These are phyloP conservation scores for Monosporascus sp. DNA, from an alignment of 2,329 filamentous ascomycete species.

Conservation along the genomic window DNA sequence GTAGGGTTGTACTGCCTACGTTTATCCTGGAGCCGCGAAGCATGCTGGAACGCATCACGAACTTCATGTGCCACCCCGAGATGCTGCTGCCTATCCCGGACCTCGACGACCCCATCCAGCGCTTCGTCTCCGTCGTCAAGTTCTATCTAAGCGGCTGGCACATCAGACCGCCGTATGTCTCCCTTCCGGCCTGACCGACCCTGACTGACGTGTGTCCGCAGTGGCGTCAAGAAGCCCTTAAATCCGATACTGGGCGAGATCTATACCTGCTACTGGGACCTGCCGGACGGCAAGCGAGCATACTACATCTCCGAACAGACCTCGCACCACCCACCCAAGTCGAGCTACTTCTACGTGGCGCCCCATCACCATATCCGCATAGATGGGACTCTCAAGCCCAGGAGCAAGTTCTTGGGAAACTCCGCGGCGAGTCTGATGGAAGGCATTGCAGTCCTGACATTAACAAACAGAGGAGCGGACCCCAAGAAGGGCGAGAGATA, in stretches of 20 bases:
- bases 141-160: conserved; percentile 99
- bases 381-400: conserved; percentile 89
- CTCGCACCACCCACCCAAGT: conserved; percentile 96
- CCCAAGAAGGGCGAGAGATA: conserved; percentile 73
- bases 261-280: conserved; percentile 94
- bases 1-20: conserved; percentile 88
- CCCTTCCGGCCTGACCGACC: conserved; percentile 3
- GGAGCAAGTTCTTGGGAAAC: conserved; percentile 93
- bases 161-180: conserved; percentile 85
- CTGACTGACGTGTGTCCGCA: conserved; percentile 31
- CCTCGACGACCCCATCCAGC: conserved; percentile 81
- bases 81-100: conserved; percentile 82
- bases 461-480: conserved; percentile 71
- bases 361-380: conserved; percentile 91
- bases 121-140: conserved; percentile 93
- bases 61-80: conserved; percentile 99
- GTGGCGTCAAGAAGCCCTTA: conserved; percentile 95
- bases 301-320: conserved; percentile 99
- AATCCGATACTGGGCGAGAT: conserved; percentile 95
- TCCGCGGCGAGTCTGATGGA: conserved; percentile 99
- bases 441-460: conserved; percentile 78
- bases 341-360: conserved; percentile 98
- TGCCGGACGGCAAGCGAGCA: conserved; percentile 74
- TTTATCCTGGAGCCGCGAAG: conserved; percentile 97
- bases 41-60: conserved; percentile 98